These are phyloP conservation scores for Kwoniella botswanensis DNA, from an alignment of 768 basidiomycete genomes.

Conservation along the genomic window DNA sequence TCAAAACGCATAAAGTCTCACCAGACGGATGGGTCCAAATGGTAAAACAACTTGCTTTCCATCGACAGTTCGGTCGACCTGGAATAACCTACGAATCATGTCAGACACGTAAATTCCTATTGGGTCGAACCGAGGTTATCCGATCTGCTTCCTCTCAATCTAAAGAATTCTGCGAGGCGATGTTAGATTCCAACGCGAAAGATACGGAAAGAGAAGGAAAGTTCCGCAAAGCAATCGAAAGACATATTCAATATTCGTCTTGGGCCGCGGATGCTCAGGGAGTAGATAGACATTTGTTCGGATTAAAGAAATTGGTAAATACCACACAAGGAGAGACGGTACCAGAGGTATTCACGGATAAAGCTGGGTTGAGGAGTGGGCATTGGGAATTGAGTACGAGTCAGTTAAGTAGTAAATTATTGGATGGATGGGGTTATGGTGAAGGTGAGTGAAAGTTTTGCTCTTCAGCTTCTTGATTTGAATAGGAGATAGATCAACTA, in stretches of 20 bases:
- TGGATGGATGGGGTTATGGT: constrained; percentile 97
- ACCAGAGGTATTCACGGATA: constrained; percentile 77
- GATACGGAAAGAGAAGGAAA: constrained; percentile 67
- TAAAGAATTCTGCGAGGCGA: constrained; percentile 85
- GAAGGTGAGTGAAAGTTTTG: constrained; percentile 67
- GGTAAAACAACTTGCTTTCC: constrained; percentile 93
- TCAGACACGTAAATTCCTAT: constrained; percentile 89
- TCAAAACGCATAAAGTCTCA: constrained; percentile 83
- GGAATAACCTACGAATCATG: constrained; percentile 95
- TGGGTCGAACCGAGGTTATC: constrained; percentile 94
- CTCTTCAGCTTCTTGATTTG: neutral
- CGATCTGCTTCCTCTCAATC: constrained; percentile 80
- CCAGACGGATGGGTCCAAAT: constrained; percentile 96
- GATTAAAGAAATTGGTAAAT: constrained; percentile 78
- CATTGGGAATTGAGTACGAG: constrained; percentile 96
- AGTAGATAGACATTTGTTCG: constrained; percentile 94
- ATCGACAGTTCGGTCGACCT: constrained; percentile 71
- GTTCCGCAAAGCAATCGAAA: constrained; percentile 74
- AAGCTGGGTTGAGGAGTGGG: constrained; percentile 69
- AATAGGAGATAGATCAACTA: neutral
- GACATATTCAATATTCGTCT: constrained; percentile 82
- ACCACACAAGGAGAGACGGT: constrained; percentile 67
- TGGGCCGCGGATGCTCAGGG: constrained; percentile 96
- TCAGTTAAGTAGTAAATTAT: constrained; percentile 76
- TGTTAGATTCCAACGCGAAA: constrained; percentile 60